A percentile compares a stretch with the other conserved stretches of the same genome.
Conservation (phyloP, 2,329 filamentous ascomycete species). For the Metarhizium anisopliae region DNA sequence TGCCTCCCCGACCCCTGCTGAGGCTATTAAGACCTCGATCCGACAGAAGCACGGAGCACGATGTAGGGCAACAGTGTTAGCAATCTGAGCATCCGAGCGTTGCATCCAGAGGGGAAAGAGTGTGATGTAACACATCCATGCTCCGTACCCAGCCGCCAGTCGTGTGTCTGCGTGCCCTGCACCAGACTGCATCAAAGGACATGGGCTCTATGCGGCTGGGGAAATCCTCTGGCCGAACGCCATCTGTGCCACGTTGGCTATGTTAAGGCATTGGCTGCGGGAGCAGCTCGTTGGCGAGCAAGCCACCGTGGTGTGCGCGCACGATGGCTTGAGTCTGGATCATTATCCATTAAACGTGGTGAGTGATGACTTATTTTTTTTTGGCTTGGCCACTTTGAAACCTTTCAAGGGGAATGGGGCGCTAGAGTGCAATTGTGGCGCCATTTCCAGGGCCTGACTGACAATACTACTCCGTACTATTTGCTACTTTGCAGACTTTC, state of each 20-base stretch:
- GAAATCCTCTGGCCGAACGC: neutral
- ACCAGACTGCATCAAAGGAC: slow-evolving; percentile 1
- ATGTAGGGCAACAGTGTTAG: no score
- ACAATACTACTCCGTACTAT: no score
- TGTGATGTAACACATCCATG: neutral
- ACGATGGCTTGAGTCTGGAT: neutral
- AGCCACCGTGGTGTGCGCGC: neutral
- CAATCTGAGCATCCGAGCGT: neutral
- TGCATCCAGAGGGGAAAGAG: neutral
- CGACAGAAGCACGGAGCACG: no score
- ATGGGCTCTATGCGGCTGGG: slow-evolving; percentile 1
- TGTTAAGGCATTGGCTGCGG: neutral
- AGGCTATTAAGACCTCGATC: neutral
- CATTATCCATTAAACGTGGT: neutral
- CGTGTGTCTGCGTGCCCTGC: neutral
- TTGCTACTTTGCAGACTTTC: no score
- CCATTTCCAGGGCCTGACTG: neutral
- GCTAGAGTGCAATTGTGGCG: no score
- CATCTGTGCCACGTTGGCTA: neutral
- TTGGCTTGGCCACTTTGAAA: neutral
- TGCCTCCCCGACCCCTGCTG: neutral
- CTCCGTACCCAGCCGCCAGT: neutral
- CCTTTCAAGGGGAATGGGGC: neutral
- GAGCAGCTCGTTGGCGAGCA: neutral
- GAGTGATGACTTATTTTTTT: neutral